Percentiles rank a stretch among this genome's conserved stretches.
These are phyloP conservation scores for Yamadazyma kitorensis DNA, from an alignment of 805 yeast species.

Conservation along the genomic window DNA sequence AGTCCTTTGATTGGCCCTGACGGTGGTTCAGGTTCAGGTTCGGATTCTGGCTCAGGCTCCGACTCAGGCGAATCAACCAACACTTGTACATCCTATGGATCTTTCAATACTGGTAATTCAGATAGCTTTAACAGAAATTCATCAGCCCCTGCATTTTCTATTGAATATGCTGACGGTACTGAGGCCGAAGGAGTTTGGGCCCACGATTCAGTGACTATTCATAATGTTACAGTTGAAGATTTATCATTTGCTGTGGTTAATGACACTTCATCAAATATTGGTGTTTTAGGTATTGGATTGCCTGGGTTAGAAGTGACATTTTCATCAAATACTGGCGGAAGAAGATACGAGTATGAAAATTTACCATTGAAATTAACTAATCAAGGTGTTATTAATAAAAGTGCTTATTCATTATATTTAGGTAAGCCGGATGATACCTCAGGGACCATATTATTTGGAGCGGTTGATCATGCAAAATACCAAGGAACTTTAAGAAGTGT, in stretches of 20 bases:
- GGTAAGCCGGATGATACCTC: constrained; percentile 20
- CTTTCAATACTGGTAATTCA: constrained; percentile 44
- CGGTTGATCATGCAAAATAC: constrained; percentile 42
- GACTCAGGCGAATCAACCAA: constrained; percentile 10
- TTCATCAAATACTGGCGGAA: constrained; percentile 9
- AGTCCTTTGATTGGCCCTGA: constrained; percentile 5
- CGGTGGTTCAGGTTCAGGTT: constrained; percentile 5
- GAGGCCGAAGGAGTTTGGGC: constrained; percentile 57
- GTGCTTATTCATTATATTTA: constrained; percentile 37
- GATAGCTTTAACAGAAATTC: constrained; percentile 36
- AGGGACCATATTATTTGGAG: constrained; percentile 42
- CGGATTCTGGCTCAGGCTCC: constrained; percentile 6
- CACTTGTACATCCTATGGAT: constrained; percentile 46
- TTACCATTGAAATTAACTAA: constrained; percentile 32
- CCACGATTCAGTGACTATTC: constrained; percentile 54
- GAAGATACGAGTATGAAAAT: constrained; percentile 33
- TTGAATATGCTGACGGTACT: constrained; percentile 48
- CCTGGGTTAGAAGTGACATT: constrained; percentile 64
- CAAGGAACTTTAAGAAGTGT: constrained; percentile 27
- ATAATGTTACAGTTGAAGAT: constrained; percentile 44
- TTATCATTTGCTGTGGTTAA: constrained; percentile 76
- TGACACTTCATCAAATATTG: constrained; percentile 57
- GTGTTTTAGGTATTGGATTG: constrained; percentile 75
- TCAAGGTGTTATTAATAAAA: constrained; percentile 32
- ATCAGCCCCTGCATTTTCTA: constrained; percentile 40